Conservation (phyloP, 768 basidiomycete species). For the Tricholoma matsutake region DNA sequence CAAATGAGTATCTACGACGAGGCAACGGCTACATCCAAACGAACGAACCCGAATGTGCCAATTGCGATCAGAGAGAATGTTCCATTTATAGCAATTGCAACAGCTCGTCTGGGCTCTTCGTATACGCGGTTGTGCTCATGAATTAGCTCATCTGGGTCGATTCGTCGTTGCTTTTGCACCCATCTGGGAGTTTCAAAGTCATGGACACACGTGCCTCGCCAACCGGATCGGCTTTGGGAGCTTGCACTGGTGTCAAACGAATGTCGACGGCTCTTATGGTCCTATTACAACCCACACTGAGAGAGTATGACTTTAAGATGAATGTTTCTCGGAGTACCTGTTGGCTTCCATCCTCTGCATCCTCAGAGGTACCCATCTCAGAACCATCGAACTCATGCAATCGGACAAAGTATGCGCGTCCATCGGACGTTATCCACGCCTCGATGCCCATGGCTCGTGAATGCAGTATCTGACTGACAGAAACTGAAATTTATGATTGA, state of each 20-base stretch:
- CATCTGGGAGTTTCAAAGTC: slow-evolving; percentile 70
- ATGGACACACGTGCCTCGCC: slow-evolving; percentile 82
- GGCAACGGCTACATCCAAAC: slow-evolving; percentile 3
- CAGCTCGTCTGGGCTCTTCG: slow-evolving; percentile 64
- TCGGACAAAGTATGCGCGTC: slow-evolving; percentile 75
- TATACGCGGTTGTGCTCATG: slow-evolving; percentile 36
- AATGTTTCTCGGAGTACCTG: slow-evolving; percentile 15
- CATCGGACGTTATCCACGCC: slow-evolving; percentile 85
- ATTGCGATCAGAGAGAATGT: slow-evolving; percentile 83
- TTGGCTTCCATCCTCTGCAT: slow-evolving; percentile 17
- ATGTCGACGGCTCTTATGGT: slow-evolving; percentile 10
- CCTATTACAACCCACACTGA: slow-evolving; percentile 2
- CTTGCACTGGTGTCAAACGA: slow-evolving; percentile 19
- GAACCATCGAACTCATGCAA: slow-evolving; percentile 42
- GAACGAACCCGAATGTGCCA: slow-evolving; percentile 72
- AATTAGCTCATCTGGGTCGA: slow-evolving; percentile 45
- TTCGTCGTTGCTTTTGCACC: slow-evolving; percentile 71
- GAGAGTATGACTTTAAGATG: background rate
- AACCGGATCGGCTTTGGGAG: slow-evolving; percentile 31
- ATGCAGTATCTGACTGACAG: slow-evolving; percentile 60
- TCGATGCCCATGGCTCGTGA: slow-evolving; percentile 61
- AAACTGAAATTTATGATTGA: slow-evolving; percentile 39
- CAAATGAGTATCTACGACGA: background rate
- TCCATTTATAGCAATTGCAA: slow-evolving; percentile 64
- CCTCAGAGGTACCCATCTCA: slow-evolving; percentile 16